Conservation (phyloP, 2,329 filamentous ascomycete genomes). For the Magnaporthiopsis poae region DNA sequence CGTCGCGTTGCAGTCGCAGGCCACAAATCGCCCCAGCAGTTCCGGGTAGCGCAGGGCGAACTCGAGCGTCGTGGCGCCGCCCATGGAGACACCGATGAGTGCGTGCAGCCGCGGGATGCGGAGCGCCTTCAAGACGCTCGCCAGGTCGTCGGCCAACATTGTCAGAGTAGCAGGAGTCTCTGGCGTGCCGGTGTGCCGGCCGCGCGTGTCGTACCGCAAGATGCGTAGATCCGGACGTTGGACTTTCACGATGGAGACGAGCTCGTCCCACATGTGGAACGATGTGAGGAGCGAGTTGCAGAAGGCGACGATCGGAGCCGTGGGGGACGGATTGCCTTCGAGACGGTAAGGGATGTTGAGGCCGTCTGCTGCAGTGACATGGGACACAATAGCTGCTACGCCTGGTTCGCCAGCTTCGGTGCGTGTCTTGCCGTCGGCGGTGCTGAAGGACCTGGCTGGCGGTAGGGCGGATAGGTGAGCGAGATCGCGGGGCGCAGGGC, state of each 20-base stretch:
- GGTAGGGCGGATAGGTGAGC: conserved; percentile 42
- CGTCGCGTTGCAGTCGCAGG: conserved; percentile 69
- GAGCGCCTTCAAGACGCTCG: conserved; percentile 55
- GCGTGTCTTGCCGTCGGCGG: conserved; percentile 43
- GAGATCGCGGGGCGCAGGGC: conserved; percentile 61
- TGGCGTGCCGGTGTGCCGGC: conserved; percentile 44
- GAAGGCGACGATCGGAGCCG: conserved; percentile 64
- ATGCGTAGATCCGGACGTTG: conserved; percentile 58
- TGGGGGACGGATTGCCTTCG: conserved; percentile 57
- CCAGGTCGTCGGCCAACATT: conserved; percentile 58
- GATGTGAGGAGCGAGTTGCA: conserved; percentile 73
- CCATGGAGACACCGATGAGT: conserved; percentile 69
- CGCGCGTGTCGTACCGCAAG: conserved; percentile 68
- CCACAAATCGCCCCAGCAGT: conserved; percentile 52
- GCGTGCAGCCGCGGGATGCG: conserved; percentile 57
- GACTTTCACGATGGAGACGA: conserved; percentile 52
- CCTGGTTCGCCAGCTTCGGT: conserved; percentile 38
- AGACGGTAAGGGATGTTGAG: conserved; percentile 63
- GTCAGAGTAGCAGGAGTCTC: conserved; percentile 49
- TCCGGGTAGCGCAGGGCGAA: conserved; percentile 57
- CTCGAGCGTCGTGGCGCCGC: conserved; percentile 67
- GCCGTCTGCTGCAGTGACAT: conserved; percentile 55
- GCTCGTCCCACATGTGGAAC: conserved; percentile 69
- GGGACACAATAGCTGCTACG: conserved; percentile 52
- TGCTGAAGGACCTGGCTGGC: conserved; percentile 38